Evolutionary conservation across 75 land plant genomes (phyloP), one percentile per base, ranked within the genome.

Genomic region (Pinus albicaulis): DNA sequence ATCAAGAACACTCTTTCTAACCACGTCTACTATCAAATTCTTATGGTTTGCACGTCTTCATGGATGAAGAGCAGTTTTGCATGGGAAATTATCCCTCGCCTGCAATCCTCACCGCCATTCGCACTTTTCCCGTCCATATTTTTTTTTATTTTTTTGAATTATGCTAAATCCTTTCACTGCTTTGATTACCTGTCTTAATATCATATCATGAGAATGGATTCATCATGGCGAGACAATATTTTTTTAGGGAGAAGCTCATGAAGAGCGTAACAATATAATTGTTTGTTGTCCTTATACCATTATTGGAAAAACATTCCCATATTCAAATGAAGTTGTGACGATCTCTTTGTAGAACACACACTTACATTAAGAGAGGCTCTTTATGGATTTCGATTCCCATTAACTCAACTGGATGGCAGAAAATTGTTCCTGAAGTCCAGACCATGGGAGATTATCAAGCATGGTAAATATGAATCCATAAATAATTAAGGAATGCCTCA

Each of bases 391-490:
- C 77, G 74, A 36, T 82, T 82, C 66, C 63, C 59, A 6, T 11
- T 82, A 7, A 78, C 80, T 19, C 85, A 83, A 48, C 78, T 79
- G 13, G 85, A 83, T 75, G 78, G 75, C 13, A 71, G 85, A 53
- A 77, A 71, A 34, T 20, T 16, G 17, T 0, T 58, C 17, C 81
- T 90, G 59, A 90, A 87, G 69, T 84, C 89, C 0, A 71, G 76
- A 3, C 87, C 89, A 24, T 89, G 89, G 10, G 92, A 90, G 64
- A 82, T 88, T 14, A 74, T 89, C 14, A 89, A 89, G 76, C 91
- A 88, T 59, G 41, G 6, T 38, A 0, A 5, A 38, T 38, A 38
- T 5, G 5, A 38, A 38, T 4, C 41, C 6, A 5, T 38, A 38
- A 38, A 38, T 5, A 38, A 38, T 38, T 6, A 36, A 36, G 38